Percentiles rank a stretch among this genome's conserved stretches.
These are phyloP conservation scores for Parascedosporium putredinis DNA, from an alignment of 2,329 filamentous ascomycete species.

Conservation along the genomic window DNA sequence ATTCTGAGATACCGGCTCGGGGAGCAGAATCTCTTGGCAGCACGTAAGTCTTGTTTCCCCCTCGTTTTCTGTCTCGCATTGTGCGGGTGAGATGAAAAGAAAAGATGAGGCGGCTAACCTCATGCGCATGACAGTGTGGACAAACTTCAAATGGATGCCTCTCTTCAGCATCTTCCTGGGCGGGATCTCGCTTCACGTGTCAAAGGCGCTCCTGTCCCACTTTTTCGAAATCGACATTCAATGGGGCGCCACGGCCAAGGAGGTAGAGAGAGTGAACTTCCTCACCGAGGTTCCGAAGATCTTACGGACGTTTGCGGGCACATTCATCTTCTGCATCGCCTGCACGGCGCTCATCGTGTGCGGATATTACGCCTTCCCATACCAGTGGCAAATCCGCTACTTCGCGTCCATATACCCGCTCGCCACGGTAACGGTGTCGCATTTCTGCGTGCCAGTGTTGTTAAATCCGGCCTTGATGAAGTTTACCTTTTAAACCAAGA, in stretches of 20 bases:
- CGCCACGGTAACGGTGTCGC: conserved; percentile 36
- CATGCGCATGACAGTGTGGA: conserved; percentile 22
- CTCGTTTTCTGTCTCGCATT: conserved; percentile 8
- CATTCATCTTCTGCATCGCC: conserved; percentile 37
- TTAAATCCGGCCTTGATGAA: conserved; percentile 54
- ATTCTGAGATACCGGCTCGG: conserved; percentile 52
- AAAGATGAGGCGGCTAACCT: too few species aligned
- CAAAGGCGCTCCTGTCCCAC: conserved; percentile 29
- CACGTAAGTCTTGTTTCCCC: conserved; percentile 17
- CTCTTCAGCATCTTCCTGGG: conserved; percentile 37
- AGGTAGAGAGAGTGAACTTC: conserved; percentile 45
- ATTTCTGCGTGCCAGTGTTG: conserved; percentile 48
- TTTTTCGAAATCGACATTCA: conserved; percentile 32
- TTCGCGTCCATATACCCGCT: conserved; percentile 53
- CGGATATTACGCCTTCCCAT: conserved; percentile 32
- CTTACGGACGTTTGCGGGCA: conserved; percentile 40
- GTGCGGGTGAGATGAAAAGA: too few species aligned
- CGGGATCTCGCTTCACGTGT: conserved; percentile 31
- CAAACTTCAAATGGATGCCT: conserved; percentile 54
- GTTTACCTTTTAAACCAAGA: conserved; percentile 11
- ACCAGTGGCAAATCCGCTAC: conserved; percentile 43
- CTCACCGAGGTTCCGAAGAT: conserved; percentile 45
- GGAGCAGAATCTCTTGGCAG: conserved; percentile 36
- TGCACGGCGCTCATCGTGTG: conserved; percentile 37
- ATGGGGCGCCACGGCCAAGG: conserved; percentile 49